A percentile compares a stretch with the other conserved stretches of the same genome.
These are phyloP conservation scores for Holtermanniella nyarrowii DNA, from an alignment of 768 basidiomycete genomes.

Conservation along the genomic window DNA sequence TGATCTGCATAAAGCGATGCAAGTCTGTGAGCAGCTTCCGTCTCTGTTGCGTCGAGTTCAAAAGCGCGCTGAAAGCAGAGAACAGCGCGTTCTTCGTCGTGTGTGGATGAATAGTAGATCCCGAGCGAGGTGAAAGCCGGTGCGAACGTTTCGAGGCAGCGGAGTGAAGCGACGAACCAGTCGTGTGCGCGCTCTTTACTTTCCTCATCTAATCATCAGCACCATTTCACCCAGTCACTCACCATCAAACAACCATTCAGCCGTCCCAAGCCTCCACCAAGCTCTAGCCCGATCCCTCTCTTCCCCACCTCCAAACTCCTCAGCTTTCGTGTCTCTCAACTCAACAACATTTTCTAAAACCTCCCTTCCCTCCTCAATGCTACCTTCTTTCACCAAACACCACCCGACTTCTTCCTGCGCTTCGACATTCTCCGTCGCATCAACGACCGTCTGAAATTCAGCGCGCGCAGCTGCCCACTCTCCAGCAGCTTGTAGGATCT, in stretches of 20 bases:
- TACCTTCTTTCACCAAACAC: conserved; percentile 54
- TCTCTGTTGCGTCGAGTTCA: conserved; percentile 83
- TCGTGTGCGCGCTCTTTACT: conserved; percentile 57
- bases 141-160: conserved; percentile 63
- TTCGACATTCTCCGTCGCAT: conserved; percentile 37
- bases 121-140: conserved; percentile 92
- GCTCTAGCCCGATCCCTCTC: conserved; percentile 60
- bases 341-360: conserved; percentile 34
- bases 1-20: conserved; percentile 87
- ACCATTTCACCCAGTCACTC: conserved; percentile 22
- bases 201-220: conserved; percentile 24
- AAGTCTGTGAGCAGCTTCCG: conserved; percentile 68
- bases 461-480: conserved; percentile 60
- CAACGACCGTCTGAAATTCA: conserved; percentile 54
- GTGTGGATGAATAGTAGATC: conserved; percentile 66
- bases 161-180: conserved; percentile 67
- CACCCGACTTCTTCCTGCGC: conserved; percentile 76
- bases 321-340: conserved; percentile 19
- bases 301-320: conserved; percentile 43
- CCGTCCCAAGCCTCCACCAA: conserved; percentile 73
- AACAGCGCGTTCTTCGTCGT: conserved; percentile 70
- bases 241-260: conserved; percentile 65
- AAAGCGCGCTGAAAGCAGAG: conserved; percentile 98
- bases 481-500: conserved; percentile 54
- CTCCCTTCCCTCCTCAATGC: conserved; percentile 29